Conservation (phyloP, 805 yeast species). For the Saturnispora besseyi region DNA sequence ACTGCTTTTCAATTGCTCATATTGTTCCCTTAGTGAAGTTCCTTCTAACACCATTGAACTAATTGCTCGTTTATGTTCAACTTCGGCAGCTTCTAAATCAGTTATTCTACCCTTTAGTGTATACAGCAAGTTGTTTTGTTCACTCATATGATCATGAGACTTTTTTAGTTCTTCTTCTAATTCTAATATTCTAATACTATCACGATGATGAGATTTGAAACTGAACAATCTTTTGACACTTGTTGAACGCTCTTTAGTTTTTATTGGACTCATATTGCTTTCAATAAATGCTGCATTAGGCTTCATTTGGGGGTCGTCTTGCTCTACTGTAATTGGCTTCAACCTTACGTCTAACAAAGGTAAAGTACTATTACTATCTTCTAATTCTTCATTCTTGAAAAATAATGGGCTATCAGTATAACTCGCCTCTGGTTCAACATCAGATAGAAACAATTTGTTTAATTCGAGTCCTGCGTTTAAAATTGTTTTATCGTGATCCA, state of each 20-base stretch:
- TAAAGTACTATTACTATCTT: not conserved
- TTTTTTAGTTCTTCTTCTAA: not conserved
- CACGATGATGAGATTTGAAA: not conserved
- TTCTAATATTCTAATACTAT: not conserved
- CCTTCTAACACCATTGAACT: not conserved
- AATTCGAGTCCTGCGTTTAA: not conserved
- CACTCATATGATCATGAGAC: not conserved
- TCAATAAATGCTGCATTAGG: not conserved
- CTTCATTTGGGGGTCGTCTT: not conserved
- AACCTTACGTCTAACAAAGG: not conserved
- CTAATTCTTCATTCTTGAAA: not conserved
- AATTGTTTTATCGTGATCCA: not conserved
- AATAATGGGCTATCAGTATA: not conserved
- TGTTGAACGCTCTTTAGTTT: not conserved
- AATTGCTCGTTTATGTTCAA: not conserved
- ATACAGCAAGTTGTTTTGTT: not conserved
- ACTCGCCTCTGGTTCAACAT: not conserved
- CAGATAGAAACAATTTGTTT: not conserved
- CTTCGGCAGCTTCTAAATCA: not conserved
- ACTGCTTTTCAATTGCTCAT: not conserved
- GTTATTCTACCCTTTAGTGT: not conserved
- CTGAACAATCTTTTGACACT: not conserved
- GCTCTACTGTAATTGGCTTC: not conserved
- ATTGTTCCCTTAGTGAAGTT: not conserved
- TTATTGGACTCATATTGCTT: not conserved